Conservation (phyloP, 352 stramenopile species). For the Phytophthora constricta region DNA sequence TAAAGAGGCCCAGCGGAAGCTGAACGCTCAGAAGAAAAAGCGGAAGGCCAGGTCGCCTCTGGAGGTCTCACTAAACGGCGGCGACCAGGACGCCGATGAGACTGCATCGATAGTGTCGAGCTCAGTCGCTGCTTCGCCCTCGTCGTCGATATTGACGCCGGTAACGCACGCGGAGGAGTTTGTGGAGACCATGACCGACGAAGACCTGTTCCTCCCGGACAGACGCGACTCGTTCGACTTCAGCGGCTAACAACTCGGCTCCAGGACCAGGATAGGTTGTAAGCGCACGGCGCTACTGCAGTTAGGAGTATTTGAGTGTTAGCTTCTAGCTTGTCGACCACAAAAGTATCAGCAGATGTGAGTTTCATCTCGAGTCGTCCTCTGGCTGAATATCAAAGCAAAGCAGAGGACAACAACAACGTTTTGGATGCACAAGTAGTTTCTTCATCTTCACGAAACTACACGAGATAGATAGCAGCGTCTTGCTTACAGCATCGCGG, state of each 20-base stretch:
- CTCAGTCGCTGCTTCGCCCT: conserved; percentile 36
- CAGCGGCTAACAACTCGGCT: conserved; percentile 39
- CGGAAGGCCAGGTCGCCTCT: conserved; percentile 26
- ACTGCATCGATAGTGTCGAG: conserved; percentile 26
- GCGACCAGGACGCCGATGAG: conserved; percentile 25
- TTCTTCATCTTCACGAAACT: conserved; percentile 13
- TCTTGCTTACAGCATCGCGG: conserved; percentile 29
- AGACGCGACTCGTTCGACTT: conserved; percentile 77
- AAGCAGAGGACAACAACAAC: conserved; percentile 17
- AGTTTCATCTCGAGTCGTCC: neutral
- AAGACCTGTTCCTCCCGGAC: conserved; percentile 58
- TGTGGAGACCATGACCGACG: conserved; percentile 51
- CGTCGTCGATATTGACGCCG: conserved; percentile 17
- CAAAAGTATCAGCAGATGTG: conserved; percentile 1
- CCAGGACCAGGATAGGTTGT: neutral
- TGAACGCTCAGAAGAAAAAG: conserved; percentile 51
- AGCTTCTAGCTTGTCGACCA: conserved; percentile 1
- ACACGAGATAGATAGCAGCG: conserved; percentile 9
- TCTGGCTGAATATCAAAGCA: neutral
- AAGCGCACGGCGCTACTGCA: neutral
- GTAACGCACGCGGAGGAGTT: conserved; percentile 40
- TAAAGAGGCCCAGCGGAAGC: conserved; percentile 68
- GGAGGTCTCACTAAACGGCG: conserved; percentile 4
- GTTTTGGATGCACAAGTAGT: conserved; percentile 27
- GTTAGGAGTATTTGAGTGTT: conserved; percentile 12